Percentiles rank a stretch among this genome's conserved stretches.
These are phyloP conservation scores for Suillus sp. DNA, from an alignment of 768 basidiomycete genomes.

Conservation along the genomic window DNA sequence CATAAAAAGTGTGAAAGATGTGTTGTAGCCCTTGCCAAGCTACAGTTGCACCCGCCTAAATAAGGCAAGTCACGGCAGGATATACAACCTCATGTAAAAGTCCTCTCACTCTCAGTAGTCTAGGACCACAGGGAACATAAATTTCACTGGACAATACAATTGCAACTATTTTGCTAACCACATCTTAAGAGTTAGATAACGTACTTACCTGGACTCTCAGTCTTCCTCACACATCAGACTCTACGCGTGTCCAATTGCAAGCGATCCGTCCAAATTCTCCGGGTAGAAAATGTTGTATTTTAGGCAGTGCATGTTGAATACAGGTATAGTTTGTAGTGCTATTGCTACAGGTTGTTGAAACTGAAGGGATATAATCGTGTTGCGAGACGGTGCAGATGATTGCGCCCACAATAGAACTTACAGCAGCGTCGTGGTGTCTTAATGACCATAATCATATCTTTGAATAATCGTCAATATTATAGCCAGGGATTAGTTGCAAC, in stretches of 20 bases:
- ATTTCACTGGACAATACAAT: not conserved
- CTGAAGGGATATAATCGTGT: conserved; percentile 4
- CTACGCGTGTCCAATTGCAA: not conserved
- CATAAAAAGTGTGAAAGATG: conserved; percentile 1
- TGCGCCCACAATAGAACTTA: not conserved
- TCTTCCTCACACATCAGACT: not conserved
- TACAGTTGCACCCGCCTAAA: not conserved
- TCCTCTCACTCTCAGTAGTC: not conserved
- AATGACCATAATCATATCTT: conserved; percentile 54
- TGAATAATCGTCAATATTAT: conserved; percentile 15
- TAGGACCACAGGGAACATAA: not conserved
- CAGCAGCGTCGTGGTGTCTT: conserved; percentile 2
- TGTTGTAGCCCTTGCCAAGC: not conserved
- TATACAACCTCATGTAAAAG: not conserved
- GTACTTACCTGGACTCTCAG: not conserved
- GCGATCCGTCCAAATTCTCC: not conserved
- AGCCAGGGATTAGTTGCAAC: not conserved
- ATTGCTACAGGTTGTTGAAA: conserved; percentile 22
- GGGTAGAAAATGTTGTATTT: not conserved
- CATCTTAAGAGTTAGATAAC: not conserved
- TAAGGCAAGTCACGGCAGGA: not conserved
- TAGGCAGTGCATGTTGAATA: conserved; percentile 14
- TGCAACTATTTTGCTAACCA: not conserved
- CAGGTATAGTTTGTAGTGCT: conserved; percentile 1
- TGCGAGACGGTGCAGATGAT: conserved; percentile 17